phyloP scores from a whole-genome alignment of 148 eudicot genomes.

The Dysphania ambrosioides region DNA sequence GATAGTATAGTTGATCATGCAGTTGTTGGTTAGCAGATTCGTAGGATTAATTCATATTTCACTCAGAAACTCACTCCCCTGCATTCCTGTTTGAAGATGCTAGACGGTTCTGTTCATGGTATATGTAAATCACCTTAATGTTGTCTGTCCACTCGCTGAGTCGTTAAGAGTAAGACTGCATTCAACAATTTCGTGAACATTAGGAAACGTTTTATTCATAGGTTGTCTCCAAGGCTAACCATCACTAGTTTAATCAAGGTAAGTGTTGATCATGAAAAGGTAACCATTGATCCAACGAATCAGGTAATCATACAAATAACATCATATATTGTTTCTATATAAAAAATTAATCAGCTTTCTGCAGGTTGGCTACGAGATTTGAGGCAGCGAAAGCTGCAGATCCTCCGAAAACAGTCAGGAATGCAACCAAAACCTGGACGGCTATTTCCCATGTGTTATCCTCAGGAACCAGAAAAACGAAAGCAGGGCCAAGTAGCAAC shows the following conservation, averaged over 20 bases:
- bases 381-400: slow-evolving; percentile 94
- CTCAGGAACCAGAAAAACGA: slow-evolving; percentile 74
- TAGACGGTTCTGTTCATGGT: too few species aligned
- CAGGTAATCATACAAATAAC: neutral
- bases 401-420: slow-evolving; percentile 60
- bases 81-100: neutral
- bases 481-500: slow-evolving; percentile 59
- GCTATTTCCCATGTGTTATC: slow-evolving; percentile 69
- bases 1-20: too few species aligned
- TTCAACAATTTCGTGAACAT: neutral
- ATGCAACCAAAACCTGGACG: slow-evolving; percentile 64
- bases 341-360: slow-evolving; percentile 46
- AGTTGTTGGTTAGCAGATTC: too few species aligned
- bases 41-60: neutral
- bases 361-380: slow-evolving; percentile 72
- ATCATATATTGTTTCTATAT: neutral
- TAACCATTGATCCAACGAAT: neutral
- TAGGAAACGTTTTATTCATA: neutral
- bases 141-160: neutral
- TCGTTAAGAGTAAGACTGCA: neutral
- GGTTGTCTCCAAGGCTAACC: too few species aligned
- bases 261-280: too few species aligned
- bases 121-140: neutral
- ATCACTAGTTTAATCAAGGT: too few species aligned
- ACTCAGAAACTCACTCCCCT: neutral